Evolutionary conservation across 2,329 filamentous ascomycete species (phyloP), one percentile per base, ranked within the genome.

Genomic region (Chaetothyriales sp.): DNA sequence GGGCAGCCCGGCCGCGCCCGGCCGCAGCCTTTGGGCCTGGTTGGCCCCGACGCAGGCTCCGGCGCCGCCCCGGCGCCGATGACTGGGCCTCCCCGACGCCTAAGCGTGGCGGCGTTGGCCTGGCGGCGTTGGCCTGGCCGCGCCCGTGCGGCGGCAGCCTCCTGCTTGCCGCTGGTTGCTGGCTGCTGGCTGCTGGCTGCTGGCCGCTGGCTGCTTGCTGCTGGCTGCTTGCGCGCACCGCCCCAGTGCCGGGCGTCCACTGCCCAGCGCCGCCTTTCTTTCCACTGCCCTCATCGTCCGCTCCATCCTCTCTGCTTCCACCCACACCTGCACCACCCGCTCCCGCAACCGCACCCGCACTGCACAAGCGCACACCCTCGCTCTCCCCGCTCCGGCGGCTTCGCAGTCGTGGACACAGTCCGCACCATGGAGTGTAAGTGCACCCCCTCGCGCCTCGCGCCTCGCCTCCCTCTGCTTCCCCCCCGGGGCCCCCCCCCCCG

Each of bases 351-450:
- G 15, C 33, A 40, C 33, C 33, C 15, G 33, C 33, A 40, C 33
- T 15, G 33, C 33, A 40, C 33, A 40, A 9, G 15, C 13, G 15
- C 13, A 40, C 13, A 13, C 33, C 15, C 5, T 40, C 33, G 5
- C 5, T 13, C 33, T 40, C 33, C 33, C 33, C 33, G 33, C 33
- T 15, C 33, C 33, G 33, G 33, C 33, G 33, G 33, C 33, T 40
- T 40, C 33, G 10, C 33, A 40, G 33, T 15, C 15, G 33, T 40
- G 33, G 10, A 40, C 15, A 40, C 10, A 28, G 46, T 18, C 28
- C n/a, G 9, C 46, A 47, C 46, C 18, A 47, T 47, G 46, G 46
- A 47, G 46, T 47, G 46, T 47, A 33, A 47, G 46, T 47, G n/a
- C 18, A 10, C 13, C 19, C 44, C 22, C 22, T 25, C 22, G 22